Evolutionary conservation across 305 asterid species (phyloP).

Genomic region (Fraxinus sp.): DNA sequence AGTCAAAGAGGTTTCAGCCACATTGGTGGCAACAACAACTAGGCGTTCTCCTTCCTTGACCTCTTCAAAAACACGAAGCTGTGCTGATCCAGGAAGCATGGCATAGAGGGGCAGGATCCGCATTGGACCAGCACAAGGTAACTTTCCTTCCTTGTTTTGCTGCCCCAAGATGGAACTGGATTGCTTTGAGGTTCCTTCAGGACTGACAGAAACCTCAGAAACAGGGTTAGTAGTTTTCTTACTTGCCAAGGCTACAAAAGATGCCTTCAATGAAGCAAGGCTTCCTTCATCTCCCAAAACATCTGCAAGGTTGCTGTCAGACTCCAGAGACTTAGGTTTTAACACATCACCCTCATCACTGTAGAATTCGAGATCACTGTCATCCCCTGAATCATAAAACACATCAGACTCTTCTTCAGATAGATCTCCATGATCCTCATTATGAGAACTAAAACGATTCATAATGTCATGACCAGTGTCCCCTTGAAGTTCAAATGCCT

Average conservation of each 20-base stretch:
- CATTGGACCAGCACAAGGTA: not conserved
- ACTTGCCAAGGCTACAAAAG: not conserved
- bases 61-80: not conserved
- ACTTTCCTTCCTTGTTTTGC: not conserved
- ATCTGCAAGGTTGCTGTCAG: not conserved
- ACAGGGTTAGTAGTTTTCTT: not conserved
- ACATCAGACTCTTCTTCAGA: not conserved
- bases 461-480: not conserved
- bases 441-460: not conserved
- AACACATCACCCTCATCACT: not conserved
- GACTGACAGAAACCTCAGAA: not conserved
- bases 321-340: not conserved
- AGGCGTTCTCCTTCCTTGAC: not conserved
- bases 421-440: not conserved
- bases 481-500: slow-evolving; percentile 44
- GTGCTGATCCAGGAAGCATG: not conserved
- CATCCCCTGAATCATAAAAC: not conserved
- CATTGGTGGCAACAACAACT: not conserved
- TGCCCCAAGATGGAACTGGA: not conserved
- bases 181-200: not conserved
- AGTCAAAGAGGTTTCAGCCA: not conserved
- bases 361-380: not conserved
- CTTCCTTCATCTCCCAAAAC: not conserved
- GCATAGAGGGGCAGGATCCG: not conserved
- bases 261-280: not conserved